Percentiles rank a stretch among this genome's conserved stretches.
Conservation (phyloP, 345 rosid species). For the Gossypioides kirkii region DNA sequence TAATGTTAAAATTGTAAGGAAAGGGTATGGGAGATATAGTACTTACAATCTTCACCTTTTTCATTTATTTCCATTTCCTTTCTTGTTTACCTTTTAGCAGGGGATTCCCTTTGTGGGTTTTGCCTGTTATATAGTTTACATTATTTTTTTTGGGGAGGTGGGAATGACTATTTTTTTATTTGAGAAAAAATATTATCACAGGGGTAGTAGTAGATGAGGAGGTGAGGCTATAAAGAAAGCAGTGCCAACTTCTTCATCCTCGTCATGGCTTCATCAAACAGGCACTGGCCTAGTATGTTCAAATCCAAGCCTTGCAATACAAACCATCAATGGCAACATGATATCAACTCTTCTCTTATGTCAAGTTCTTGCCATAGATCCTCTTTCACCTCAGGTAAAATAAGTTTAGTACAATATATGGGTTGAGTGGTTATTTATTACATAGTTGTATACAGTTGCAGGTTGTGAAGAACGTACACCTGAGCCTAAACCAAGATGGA, state of each 20-base stretch:
- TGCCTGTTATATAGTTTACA: constrained; percentile 13
- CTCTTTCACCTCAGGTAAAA: constrained; percentile 57
- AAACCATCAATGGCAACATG: constrained; percentile 88
- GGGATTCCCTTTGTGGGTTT: constrained; percentile 53
- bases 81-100: constrained; percentile 37
- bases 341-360: constrained; percentile 58
- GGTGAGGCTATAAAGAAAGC: constrained; percentile 51
- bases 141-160: constrained; percentile 16
- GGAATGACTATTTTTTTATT: constrained; percentile 17
- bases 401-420: not conserved
- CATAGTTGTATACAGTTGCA: constrained; percentile 8
- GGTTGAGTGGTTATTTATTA: no score
- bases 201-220: constrained; percentile 41
- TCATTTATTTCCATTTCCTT: constrained; percentile 32
- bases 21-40: constrained; percentile 32
- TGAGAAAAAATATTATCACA: constrained; percentile 12
- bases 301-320: constrained; percentile 89
- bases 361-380: constrained; percentile 49
- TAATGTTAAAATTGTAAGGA: constrained; percentile 28
- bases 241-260: constrained; percentile 18
- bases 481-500: constrained; percentile 99
- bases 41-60: constrained; percentile 18
- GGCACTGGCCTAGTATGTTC: constrained; percentile 99
- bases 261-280: constrained; percentile 93
- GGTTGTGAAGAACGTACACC: constrained; percentile 90